phyloP scores from a whole-genome alignment of 2,329 filamentous ascomycete species.

The Fusarium chaquense region DNA sequence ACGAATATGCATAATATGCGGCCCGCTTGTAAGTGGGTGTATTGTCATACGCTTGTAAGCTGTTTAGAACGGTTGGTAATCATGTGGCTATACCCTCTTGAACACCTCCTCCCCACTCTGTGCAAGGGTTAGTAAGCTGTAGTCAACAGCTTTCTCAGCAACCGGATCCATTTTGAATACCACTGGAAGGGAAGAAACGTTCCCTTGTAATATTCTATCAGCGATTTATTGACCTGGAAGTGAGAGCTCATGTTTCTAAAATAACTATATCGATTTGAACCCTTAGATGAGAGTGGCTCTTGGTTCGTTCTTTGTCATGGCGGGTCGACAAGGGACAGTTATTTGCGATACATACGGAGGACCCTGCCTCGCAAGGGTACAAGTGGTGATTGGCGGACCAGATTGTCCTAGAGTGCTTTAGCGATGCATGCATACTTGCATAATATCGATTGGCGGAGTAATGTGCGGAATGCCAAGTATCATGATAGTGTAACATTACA shows the following conservation, averaged over 20 bases:
- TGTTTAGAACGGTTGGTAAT: slow-evolving; percentile 26
- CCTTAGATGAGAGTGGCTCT: background rate
- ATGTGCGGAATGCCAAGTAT: rapidly evolving
- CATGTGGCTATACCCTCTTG: slow-evolving; percentile 18
- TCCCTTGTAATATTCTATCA: background rate
- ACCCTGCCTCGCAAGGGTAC: background rate
- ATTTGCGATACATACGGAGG: background rate
- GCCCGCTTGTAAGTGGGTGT: slow-evolving; percentile 2
- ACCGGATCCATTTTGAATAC: background rate
- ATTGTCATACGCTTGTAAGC: slow-evolving; percentile 28
- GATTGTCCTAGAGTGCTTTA: background rate
- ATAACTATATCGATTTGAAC: background rate
- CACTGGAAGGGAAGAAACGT: background rate
- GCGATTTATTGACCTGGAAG: background rate
- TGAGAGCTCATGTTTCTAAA: background rate
- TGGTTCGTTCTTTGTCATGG: background rate
- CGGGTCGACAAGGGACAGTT: background rate
- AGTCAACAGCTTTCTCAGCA: slow-evolving; percentile 37
- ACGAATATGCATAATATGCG: slow-evolving; percentile 16
- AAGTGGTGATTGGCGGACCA: background rate
- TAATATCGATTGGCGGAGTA: background rate
- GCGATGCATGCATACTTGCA: slow-evolving; percentile 6
- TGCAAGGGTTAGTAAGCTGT: slow-evolving; percentile 27
- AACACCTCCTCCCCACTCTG: slow-evolving; percentile 4
- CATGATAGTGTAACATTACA: background rate